A percentile compares a stretch with the other conserved stretches of the same genome.
Conservation (phyloP, 83 land plant species). For the Picea mariana region DNA sequence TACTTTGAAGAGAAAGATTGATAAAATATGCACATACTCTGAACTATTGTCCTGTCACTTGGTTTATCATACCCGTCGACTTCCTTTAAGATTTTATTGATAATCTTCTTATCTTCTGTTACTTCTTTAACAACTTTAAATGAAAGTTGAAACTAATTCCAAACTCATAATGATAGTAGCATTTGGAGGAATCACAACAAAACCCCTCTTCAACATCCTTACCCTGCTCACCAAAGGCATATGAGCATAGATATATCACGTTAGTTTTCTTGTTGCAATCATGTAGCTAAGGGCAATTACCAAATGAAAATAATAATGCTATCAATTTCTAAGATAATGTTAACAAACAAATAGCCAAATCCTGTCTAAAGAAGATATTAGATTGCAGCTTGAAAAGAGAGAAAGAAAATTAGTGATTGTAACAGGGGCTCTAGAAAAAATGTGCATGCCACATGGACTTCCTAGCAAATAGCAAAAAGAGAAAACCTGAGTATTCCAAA, state of each 20-base stretch:
- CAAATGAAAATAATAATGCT: too few species aligned
- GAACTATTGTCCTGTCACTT: constrained; percentile 52
- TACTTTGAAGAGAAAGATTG: not conserved
- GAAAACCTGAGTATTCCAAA: too few species aligned
- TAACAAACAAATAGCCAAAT: too few species aligned
- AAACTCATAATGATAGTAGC: constrained; percentile 47
- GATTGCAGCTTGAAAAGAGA: too few species aligned
- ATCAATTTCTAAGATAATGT: too few species aligned
- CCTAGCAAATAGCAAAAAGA: too few species aligned
- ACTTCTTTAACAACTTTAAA: constrained; percentile 72
- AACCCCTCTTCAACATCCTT: constrained; percentile 26
- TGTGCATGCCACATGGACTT: too few species aligned
- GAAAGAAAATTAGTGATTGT: too few species aligned
- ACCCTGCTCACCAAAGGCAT: constrained; percentile 79
- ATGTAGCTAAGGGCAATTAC: too few species aligned
- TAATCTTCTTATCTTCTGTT: constrained; percentile 58
- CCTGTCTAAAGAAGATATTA: too few species aligned
- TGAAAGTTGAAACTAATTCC: constrained; percentile 63
- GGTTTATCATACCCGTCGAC: constrained; percentile 61
- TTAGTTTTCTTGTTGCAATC: not conserved
- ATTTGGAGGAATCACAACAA: constrained; percentile 57
- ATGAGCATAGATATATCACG: constrained; percentile 32
- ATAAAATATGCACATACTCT: constrained; percentile 2
- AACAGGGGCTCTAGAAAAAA: too few species aligned
- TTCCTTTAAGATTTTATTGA: constrained; percentile 63